Evolutionary conservation across 2,329 filamentous ascomycete genomes (phyloP).

Genomic region (Fusarium illudens): DNA sequence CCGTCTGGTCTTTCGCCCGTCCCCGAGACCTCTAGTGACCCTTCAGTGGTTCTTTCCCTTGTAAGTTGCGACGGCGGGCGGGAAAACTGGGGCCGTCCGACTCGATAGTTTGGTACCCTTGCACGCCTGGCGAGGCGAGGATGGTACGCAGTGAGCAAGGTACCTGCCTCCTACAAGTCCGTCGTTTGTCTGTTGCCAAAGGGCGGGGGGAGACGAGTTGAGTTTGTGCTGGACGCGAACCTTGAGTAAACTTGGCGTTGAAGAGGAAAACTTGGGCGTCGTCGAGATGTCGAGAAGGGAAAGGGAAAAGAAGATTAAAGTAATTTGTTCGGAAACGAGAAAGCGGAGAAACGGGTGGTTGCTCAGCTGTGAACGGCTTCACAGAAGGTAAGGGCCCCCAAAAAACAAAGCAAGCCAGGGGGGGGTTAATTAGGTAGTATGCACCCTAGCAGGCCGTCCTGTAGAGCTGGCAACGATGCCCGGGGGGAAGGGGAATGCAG

Average conservation of each 20-base stretch:
- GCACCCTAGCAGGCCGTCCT: neutral
- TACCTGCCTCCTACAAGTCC: too few relatives aligned
- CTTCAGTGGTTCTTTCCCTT: slow-evolving; percentile 19
- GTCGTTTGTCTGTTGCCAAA: too few relatives aligned
- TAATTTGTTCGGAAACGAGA: neutral
- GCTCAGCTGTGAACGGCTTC: neutral
- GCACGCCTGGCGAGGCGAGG: slow-evolving; percentile 5
- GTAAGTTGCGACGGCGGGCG: slow-evolving; percentile 9
- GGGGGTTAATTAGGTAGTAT: neutral
- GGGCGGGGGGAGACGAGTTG: neutral
- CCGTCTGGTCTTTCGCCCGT: slow-evolving; percentile 3
- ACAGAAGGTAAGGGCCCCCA: neutral
- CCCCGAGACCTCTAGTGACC: neutral
- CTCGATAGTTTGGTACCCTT: slow-evolving; percentile 31
- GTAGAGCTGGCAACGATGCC: neutral
- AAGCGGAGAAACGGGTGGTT: neutral
- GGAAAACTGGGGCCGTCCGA: slow-evolving; percentile 22
- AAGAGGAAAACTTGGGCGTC: neutral
- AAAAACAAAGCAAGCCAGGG: neutral
- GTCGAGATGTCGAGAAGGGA: neutral
- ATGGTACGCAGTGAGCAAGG: neutral
- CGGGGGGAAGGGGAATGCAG: slow-evolving; percentile 5
- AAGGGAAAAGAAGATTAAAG: neutral
- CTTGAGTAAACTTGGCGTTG: slow-evolving; percentile 4
- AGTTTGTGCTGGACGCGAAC: slow-evolving; percentile 22